Base-by-base conservation (phyloP, 495 filamentous ascomycete species). In the Clavariopsis aquatica region DNA sequence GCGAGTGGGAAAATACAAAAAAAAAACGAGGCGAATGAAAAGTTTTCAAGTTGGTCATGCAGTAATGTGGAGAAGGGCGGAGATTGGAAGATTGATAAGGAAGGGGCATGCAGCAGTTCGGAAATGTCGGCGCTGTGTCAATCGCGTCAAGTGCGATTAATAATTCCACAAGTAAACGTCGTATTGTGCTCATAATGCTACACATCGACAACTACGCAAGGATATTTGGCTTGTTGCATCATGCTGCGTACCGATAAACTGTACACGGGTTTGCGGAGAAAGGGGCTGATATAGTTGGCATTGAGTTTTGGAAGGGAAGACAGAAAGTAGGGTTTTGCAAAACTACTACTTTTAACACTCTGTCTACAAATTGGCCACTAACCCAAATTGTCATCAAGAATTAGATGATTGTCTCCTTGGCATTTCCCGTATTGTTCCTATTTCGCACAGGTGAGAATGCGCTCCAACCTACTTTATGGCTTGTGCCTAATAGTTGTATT, bases 61-160 rank as follows among this genome's bases (percentile, higher is more conserved):
- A n/a, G 51, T 3, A 27, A 9, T n/a, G 24, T 29, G 51, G 51
- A 53, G 23, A 28, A 53, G 10, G 13, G 51, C 24, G 24, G 23
- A 29, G 51, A 56, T 43, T 17, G 13, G 38, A 17, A 4, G 55
- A 38, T 46, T 26, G 55, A 47, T 51, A 58, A 38, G 34, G 24
- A 29, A 54, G 19, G 52, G 24, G 9, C 29, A 58, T 46, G 55
- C 55, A 58, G 24, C 55, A 27, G 24, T 45, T 58, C 55, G 55
- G 55, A 28, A 58, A 20, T 1, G 27, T 47, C 55, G 55, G 55
- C 22, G 3, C 9, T 22, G 3, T 9, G 7, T 23, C 6, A 58
- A 58, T 45, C 22, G 28, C 34, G 55, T 38, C 43, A 15, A 17
- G 20, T n/a, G 52, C 29, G 10, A 54, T 31, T 54, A 54, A 54